phyloP scores from a whole-genome alignment of 2,329 filamentous ascomycete genomes.

The Nemania sp. region DNA sequence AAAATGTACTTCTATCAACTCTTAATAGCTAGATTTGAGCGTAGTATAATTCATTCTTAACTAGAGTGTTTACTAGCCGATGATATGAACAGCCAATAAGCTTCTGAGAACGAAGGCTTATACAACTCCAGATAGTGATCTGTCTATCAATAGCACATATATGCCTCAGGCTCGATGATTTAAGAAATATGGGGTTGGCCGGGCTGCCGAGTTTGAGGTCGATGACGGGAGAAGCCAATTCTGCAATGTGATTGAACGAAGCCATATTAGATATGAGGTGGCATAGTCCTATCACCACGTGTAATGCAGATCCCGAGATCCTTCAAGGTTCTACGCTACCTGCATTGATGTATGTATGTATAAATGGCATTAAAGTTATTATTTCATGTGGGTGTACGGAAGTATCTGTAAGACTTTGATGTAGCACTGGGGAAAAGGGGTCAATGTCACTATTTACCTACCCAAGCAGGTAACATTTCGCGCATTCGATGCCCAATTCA shows the following conservation, averaged over 20 bases:
- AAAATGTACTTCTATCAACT: too few species aligned
- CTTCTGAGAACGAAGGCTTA: too few species aligned
- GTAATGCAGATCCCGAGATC: conserved; percentile 8
- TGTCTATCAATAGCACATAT: conserved; percentile 16
- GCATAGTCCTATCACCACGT: background rate
- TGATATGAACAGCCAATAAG: too few species aligned
- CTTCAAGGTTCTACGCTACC: conserved; percentile 5
- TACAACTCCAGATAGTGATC: too few species aligned
- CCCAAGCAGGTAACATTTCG: background rate
- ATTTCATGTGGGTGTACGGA: background rate
- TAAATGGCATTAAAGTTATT: conserved; percentile 2
- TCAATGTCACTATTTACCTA: background rate
- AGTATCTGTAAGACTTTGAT: background rate
- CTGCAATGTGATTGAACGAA: conserved; percentile 15
- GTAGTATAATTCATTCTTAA: too few species aligned
- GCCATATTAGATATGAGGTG: background rate
- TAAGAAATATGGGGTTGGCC: background rate
- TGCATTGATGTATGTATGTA: conserved; percentile 3
- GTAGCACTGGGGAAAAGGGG: background rate
- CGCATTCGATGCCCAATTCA: background rate
- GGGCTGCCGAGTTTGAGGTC: conserved; percentile 7
- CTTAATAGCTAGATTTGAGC: too few species aligned
- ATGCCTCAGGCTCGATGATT: too few species aligned
- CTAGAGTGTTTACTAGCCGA: too few species aligned
- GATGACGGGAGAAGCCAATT: conserved; percentile 17